These are phyloP conservation scores for Psophocarpus tetragonolobus DNA, from an alignment of 306 rosid genomes.

Conservation along the genomic window DNA sequence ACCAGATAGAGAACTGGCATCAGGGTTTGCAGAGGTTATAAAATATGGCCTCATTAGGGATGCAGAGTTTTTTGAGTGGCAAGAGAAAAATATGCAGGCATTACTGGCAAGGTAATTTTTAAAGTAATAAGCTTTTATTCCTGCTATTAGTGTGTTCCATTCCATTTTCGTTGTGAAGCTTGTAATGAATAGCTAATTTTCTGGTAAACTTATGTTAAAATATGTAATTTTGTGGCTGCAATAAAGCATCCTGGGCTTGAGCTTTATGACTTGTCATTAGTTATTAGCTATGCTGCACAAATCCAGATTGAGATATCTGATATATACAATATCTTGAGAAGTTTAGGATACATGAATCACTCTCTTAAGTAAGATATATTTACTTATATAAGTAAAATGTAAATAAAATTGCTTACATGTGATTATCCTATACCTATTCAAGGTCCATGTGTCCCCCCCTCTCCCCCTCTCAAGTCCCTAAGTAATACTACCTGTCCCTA, in stretches of 20 bases:
- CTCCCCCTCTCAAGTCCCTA: not conserved
- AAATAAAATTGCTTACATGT: not conserved
- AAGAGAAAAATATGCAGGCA: slow-evolving; percentile 79
- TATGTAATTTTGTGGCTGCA: slow-evolving; percentile 18
- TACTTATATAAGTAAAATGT: not conserved
- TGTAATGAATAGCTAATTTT: slow-evolving; percentile 21
- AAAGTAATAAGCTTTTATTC: not conserved
- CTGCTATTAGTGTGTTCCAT: not conserved
- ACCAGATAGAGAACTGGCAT: slow-evolving; percentile 89
- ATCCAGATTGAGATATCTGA: not conserved
- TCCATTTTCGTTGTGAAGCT: slow-evolving; percentile 11
- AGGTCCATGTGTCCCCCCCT: not conserved
- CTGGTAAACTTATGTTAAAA: not conserved
- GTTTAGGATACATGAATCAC: not conserved
- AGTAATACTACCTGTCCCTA: too few species aligned
- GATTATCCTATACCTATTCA: not conserved
- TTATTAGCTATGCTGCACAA: not conserved
- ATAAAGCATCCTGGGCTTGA: slow-evolving; percentile 1
- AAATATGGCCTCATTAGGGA: slow-evolving; percentile 95
- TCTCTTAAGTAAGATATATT: not conserved
- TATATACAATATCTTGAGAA: not conserved
- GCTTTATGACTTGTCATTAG: not conserved
- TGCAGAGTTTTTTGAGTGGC: slow-evolving; percentile 93
- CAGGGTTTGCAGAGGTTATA: slow-evolving; percentile 92
- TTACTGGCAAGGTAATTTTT: slow-evolving; percentile 69